Evolutionary conservation across 345 rosid genomes (phyloP).

Genomic region (Eucalyptus tenuipes): DNA sequence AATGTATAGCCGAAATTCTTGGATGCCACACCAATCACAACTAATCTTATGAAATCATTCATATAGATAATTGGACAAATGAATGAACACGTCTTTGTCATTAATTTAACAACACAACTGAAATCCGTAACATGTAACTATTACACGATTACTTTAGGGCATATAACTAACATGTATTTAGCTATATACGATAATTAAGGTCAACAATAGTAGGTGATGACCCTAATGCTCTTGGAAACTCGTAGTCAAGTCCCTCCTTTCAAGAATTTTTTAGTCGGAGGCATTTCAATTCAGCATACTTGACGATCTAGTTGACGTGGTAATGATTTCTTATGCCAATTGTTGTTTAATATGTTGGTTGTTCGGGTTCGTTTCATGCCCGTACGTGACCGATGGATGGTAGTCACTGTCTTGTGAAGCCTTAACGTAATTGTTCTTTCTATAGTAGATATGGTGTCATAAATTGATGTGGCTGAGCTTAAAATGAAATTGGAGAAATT

Average conservation of each 20-base stretch:
- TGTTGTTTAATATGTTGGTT: not conserved
- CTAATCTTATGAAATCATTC: too few species aligned
- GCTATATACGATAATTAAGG: not conserved
- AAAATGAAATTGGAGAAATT: not conserved
- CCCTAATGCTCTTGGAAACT: not conserved
- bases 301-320: not conserved
- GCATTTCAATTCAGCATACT: not conserved
- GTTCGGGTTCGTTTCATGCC: not conserved
- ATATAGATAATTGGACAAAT: too few species aligned
- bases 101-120: too few species aligned
- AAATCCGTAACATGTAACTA: too few species aligned
- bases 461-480: not conserved
- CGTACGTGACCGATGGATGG: not conserved
- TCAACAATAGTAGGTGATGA: not conserved
- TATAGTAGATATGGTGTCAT: not conserved
- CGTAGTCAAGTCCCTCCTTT: not conserved
- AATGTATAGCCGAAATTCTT: too few species aligned
- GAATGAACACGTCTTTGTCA: too few species aligned
- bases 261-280: not conserved
- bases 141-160: too few species aligned
- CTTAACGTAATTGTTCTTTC: not conserved
- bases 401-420: not conserved
- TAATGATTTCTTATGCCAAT: not conserved
- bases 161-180: not conserved
- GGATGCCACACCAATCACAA: too few species aligned